phyloP scores from a whole-genome alignment of 306 rosid genomes.

The Pyrus pyrifolia region DNA sequence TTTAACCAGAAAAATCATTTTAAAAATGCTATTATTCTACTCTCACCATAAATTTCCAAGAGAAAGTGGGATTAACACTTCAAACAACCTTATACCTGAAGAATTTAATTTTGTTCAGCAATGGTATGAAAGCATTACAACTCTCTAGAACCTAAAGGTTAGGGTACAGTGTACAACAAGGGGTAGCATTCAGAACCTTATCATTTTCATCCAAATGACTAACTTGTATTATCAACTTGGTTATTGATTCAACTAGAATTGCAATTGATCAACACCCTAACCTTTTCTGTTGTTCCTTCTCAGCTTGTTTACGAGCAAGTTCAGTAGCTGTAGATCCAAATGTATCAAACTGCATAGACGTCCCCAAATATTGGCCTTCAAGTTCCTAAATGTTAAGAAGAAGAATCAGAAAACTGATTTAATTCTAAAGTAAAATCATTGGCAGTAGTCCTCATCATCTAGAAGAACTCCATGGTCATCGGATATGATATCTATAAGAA shows the following conservation, averaged over 20 bases:
- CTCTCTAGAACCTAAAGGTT: neutral
- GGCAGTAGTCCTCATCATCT: no score
- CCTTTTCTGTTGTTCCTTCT: slow-evolving; percentile 90
- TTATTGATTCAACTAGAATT: neutral
- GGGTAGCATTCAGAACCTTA: neutral
- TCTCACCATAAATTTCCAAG: no score
- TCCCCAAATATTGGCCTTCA: slow-evolving; percentile 77
- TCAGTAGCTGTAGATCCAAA: slow-evolving; percentile 86
- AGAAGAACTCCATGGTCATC: no score
- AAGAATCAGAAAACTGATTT: slow-evolving; percentile 6
- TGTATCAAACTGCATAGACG: slow-evolving; percentile 85
- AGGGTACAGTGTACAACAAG: neutral
- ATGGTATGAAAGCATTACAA: no score
- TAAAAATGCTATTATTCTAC: no score
- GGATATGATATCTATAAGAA: no score
- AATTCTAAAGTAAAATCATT: neutral
- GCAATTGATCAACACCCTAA: slow-evolving; percentile 13
- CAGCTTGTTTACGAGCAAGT: slow-evolving; percentile 79
- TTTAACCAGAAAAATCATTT: no score
- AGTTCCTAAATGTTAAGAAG: slow-evolving; percentile 45
- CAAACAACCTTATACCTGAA: no score
- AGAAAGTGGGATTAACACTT: no score
- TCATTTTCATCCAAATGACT: neutral
- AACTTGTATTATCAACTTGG: neutral
- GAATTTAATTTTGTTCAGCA: no score